A percentile compares a stretch with the other conserved stretches of the same genome.
phyloP scores from a whole-genome alignment of 768 basidiomycete genomes.

The Termitomyces sp. region DNA sequence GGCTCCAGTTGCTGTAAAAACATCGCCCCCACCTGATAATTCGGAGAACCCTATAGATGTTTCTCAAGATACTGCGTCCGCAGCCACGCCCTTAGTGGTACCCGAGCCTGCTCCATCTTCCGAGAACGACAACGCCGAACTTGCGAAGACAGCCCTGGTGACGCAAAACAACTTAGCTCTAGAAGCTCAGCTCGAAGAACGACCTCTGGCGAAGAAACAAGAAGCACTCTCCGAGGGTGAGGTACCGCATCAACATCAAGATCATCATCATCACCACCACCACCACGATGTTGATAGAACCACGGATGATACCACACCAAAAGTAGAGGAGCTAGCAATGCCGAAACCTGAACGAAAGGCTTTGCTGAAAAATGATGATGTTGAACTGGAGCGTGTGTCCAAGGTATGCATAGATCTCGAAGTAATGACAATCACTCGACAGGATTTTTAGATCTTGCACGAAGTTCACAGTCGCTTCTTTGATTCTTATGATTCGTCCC shows the following conservation, averaged over 20 bases:
- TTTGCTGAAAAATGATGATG: slow-evolving; percentile 82
- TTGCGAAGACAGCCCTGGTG: slow-evolving; percentile 49
- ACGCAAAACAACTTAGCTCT: slow-evolving; percentile 69
- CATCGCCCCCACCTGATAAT: not conserved
- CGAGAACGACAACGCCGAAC: slow-evolving; percentile 42
- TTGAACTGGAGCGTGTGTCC: slow-evolving; percentile 73
- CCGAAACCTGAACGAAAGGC: slow-evolving; percentile 56
- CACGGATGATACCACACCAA: slow-evolving; percentile 13
- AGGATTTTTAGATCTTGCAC: slow-evolving; percentile 57
- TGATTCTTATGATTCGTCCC: slow-evolving; percentile 48
- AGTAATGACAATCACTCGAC: not conserved
- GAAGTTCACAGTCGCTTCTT: slow-evolving; percentile 80
- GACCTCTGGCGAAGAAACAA: slow-evolving; percentile 85
- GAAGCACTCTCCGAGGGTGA: slow-evolving; percentile 59
- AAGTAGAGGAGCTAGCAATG: slow-evolving; percentile 10
- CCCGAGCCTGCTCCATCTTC: slow-evolving; percentile 20
- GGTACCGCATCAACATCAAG: slow-evolving; percentile 21
- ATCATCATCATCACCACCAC: slow-evolving; percentile 17
- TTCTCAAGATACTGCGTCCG: not conserved
- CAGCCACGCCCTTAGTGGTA: slow-evolving; percentile 12
- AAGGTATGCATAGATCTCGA: slow-evolving; percentile 41
- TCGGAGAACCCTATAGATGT: not conserved
- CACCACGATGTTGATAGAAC: slow-evolving; percentile 15
- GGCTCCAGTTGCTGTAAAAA: slow-evolving; percentile 20
- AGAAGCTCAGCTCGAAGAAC: slow-evolving; percentile 80